Conservation (phyloP, 352 stramenopile species). For the Phytophthora multivora region DNA sequence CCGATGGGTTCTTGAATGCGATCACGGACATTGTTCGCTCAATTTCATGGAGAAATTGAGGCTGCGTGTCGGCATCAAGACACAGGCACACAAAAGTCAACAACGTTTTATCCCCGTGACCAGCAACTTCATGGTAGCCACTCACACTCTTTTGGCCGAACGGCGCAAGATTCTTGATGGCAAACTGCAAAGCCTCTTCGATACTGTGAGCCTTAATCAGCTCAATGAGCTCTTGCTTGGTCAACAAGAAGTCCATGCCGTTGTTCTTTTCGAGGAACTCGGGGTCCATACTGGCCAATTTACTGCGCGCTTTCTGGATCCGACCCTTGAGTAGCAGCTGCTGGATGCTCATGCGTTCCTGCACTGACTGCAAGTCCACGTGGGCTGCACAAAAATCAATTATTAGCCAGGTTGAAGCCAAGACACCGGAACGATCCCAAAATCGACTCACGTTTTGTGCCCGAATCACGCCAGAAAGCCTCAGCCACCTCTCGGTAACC, state of each 20-base stretch:
- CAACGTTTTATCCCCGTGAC: neutral
- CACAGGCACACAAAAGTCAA: neutral
- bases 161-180: conserved; percentile 69
- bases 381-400: conserved; percentile 38
- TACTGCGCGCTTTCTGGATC: conserved; percentile 60
- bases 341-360: conserved; percentile 75
- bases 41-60: conserved; percentile 75
- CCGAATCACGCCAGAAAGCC: conserved; percentile 74
- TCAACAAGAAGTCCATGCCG: conserved; percentile 74
- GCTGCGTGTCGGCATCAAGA: conserved; percentile 29
- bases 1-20: conserved; percentile 69
- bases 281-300: conserved; percentile 59
- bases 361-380: conserved; percentile 75
- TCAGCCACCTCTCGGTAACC: conserved; percentile 78
- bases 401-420: conserved; percentile 22
- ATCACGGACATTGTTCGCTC: conserved; percentile 80
- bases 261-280: conserved; percentile 65
- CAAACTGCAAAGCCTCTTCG: conserved; percentile 71
- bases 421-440: neutral
- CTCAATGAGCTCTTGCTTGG: conserved; percentile 84
- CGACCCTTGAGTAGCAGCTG: conserved; percentile 66
- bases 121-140: conserved; percentile 5
- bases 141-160: conserved; percentile 79
- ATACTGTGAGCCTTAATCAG: conserved; percentile 73
- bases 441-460: conserved; percentile 61